These are phyloP conservation scores for Colletotrichum sp. DNA, from an alignment of 2,329 filamentous ascomycete genomes.

Conservation along the genomic window DNA sequence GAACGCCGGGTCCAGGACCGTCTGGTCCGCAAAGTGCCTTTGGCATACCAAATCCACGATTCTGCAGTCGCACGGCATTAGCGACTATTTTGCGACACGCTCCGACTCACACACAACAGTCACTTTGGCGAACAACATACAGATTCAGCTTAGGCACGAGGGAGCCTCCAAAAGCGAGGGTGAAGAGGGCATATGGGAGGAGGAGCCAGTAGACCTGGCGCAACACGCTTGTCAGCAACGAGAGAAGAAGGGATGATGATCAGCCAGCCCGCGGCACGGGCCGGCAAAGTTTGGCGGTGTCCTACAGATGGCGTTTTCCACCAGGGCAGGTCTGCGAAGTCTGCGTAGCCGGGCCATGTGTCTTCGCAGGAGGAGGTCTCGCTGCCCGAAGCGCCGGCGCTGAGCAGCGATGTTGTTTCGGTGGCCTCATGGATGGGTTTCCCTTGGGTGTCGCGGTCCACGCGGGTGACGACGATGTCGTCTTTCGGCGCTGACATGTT, in stretches of 20 bases:
- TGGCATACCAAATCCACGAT: slow-evolving; percentile 85
- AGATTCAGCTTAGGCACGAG: slow-evolving; percentile 88
- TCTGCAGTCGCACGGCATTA: slow-evolving; percentile 34
- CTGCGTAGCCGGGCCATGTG: slow-evolving; percentile 55
- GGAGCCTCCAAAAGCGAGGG: slow-evolving; percentile 84
- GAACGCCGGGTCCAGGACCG: slow-evolving; percentile 61
- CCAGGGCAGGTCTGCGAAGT: slow-evolving; percentile 67
- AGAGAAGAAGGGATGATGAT: background rate
- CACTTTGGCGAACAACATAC: slow-evolving; percentile 37
- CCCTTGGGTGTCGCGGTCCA: background rate
- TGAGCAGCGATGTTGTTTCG: slow-evolving; percentile 46
- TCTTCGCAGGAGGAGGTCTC: slow-evolving; percentile 24
- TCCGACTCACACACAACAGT: background rate
- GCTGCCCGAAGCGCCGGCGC: slow-evolving; percentile 26
- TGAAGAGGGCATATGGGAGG: slow-evolving; percentile 79
- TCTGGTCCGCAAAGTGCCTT: slow-evolving; percentile 77
- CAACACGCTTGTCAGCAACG: slow-evolving; percentile 27
- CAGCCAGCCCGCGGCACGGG: background rate
- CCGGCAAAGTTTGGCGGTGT: background rate
- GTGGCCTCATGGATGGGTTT: slow-evolving; percentile 22
- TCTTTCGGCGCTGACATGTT: slow-evolving; percentile 15
- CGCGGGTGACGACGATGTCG: slow-evolving; percentile 15
- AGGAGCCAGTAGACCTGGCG: slow-evolving; percentile 81
- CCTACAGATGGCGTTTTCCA: slow-evolving; percentile 67
- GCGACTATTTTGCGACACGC: background rate